Conservation (phyloP, 1,284 basidiomycete genomes). For the Vanrija sp. region DNA sequence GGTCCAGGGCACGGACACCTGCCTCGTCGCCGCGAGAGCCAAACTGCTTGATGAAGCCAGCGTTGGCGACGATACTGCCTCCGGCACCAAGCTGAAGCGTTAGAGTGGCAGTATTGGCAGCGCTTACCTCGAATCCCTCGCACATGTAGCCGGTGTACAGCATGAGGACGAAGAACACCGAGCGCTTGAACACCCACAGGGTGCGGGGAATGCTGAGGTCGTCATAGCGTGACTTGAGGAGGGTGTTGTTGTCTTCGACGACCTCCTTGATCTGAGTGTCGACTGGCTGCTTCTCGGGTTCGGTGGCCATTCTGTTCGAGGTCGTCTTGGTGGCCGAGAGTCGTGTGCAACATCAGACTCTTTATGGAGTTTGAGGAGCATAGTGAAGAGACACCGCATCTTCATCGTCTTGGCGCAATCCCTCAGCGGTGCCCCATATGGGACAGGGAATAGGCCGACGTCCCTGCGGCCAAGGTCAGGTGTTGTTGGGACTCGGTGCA, state of each 20-base stretch:
- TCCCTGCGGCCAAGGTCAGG: no score
- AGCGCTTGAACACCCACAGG: slow-evolving; percentile 1
- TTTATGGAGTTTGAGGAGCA: no score
- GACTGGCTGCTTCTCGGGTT: neutral
- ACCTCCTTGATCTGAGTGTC: neutral
- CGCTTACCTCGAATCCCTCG: neutral
- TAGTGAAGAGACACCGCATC: no score
- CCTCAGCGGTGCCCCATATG: no score
- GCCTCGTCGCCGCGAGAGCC: neutral
- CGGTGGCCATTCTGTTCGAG: neutral
- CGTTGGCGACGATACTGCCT: slow-evolving; percentile 20
- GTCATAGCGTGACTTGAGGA: slow-evolving; percentile 11
- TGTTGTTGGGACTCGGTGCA: no score
- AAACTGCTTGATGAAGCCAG: slow-evolving; percentile 11
- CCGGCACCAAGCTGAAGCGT: slow-evolving; percentile 3
- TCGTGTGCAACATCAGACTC: no score
- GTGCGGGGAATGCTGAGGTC: slow-evolving; percentile 2
- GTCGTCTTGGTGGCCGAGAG: no score
- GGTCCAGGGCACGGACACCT: neutral
- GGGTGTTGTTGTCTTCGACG: neutral
- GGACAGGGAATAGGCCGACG: no score
- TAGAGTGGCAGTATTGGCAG: neutral
- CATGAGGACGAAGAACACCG: slow-evolving; percentile 11
- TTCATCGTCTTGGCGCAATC: no score
- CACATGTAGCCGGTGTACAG: slow-evolving; percentile 11